Percentiles rank a stretch among this genome's conserved stretches.
Evolutionary conservation across 2,329 filamentous ascomycete genomes (phyloP).

Genomic region (Albifimbria verrucaria): DNA sequence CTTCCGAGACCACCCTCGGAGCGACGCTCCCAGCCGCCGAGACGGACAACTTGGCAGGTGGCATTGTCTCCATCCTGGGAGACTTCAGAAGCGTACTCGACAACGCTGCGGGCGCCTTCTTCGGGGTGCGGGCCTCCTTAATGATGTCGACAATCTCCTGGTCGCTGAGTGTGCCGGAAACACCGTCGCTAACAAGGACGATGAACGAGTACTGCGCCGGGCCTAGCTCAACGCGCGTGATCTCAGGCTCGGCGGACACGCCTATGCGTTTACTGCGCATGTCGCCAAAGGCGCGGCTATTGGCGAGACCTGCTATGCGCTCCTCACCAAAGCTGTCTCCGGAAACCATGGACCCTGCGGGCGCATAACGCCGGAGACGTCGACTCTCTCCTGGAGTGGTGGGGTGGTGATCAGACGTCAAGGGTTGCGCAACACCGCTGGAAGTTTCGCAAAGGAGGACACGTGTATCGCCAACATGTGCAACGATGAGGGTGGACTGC

Average conservation of each 20-base stretch:
- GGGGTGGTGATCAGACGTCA: constrained; percentile 92
- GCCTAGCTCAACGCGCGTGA: constrained; percentile 72
- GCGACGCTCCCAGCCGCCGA: constrained; percentile 68
- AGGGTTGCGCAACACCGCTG: constrained; percentile 73
- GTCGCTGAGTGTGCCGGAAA: constrained; percentile 80
- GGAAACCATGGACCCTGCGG: constrained; percentile 74
- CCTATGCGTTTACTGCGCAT: constrained; percentile 88
- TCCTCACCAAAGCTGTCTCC: constrained; percentile 93
- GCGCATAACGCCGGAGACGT: constrained; percentile 78
- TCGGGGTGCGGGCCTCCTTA: constrained; percentile 94
- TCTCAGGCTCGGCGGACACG: constrained; percentile 90
- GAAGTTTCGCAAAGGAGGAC: constrained; percentile 84
- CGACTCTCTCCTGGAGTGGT: constrained; percentile 80
- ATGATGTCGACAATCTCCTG: constrained; percentile 96
- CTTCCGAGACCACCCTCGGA: constrained; percentile 85
- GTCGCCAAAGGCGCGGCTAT: constrained; percentile 92
- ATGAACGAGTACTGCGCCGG: constrained; percentile 88
- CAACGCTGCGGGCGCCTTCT: constrained; percentile 73
- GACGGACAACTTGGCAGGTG: constrained; percentile 63
- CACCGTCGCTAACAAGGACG: constrained; percentile 83
- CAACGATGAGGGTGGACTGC: constrained; percentile 77
- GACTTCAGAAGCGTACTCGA: constrained; percentile 86
- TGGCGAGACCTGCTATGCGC: constrained; percentile 88
- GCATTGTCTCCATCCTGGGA: constrained; percentile 64
- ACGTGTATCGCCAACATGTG: constrained; percentile 91